phyloP scores from a whole-genome alignment of 495 filamentous ascomycete species.

The Aspergillus asperescens region DNA sequence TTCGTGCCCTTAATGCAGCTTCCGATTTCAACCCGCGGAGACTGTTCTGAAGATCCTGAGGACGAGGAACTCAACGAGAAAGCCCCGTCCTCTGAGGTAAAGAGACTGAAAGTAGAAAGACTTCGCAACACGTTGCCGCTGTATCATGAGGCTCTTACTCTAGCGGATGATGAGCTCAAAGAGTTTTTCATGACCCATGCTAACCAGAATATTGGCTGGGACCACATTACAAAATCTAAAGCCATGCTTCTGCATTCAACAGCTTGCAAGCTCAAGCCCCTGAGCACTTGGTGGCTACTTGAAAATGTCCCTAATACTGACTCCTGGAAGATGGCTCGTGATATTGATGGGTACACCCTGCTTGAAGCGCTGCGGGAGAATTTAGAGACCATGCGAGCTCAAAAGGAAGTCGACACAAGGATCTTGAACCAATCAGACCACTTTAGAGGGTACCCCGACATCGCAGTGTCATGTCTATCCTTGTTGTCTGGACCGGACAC shows the following conservation, averaged over 20 bases:
- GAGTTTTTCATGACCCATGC: conserved; percentile 14
- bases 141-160: conserved; percentile 21
- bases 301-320: conserved; percentile 16
- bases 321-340: conserved; percentile 19
- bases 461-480: conserved; percentile 24
- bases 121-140: conserved; percentile 17
- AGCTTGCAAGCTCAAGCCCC: conserved; percentile 22
- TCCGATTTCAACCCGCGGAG: conserved; percentile 21
- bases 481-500: conserved; percentile 17
- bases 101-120: conserved; percentile 16
- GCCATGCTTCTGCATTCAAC: conserved; percentile 24
- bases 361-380: conserved; percentile 21
- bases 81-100: conserved; percentile 6
- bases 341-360: conserved; percentile 27
- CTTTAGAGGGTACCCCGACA: conserved; percentile 21
- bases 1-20: conserved; percentile 13
- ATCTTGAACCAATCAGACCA: conserved; percentile 20
- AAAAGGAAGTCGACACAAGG: conserved; percentile 7
- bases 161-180: conserved; percentile 16
- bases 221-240: conserved; percentile 12
- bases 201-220: conserved; percentile 17
- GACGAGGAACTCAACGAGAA: conserved; percentile 14
- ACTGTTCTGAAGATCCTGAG: conserved; percentile 15
- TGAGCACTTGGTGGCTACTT: conserved; percentile 24
- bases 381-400: conserved; percentile 20